Base-by-base conservation (phyloP, 2,329 filamentous ascomycete genomes). In the Fusarium denticulatum region DNA sequence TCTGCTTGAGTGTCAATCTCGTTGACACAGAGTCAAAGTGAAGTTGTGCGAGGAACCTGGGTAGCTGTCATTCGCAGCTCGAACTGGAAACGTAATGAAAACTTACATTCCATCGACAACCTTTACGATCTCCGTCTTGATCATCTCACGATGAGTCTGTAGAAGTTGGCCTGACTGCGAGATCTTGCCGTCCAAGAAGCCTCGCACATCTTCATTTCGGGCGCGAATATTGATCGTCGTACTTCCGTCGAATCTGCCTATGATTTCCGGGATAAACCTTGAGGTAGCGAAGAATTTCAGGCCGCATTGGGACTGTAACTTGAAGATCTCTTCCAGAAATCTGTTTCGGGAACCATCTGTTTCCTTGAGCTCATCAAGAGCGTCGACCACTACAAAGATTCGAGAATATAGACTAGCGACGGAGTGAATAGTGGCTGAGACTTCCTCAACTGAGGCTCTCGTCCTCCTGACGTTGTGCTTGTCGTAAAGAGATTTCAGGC, bases 401-500 rank as follows among this genome's bases (percentile, higher is more conserved):
- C 6, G 14, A 16, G 39, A n/a, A 12, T n/a, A n/a, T n/a, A 43
- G 9, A 11, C n/a, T 1, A 42, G 9, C 1, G 4, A 43, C 11
- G 2, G 40, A 43, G 1, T 16, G 40, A 0, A 43, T 12, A 43
- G 24, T 45, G 0, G 24, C 5, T 20, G 24, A 45, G 5, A 26
- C 16, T 4, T 46, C 43, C 1, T 46, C 43, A 6, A 20, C 4
- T 0, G 43, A 46, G 12, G 43, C 1, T 10, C 13, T 5, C 6
- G 43, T 28, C 7, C 3, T 9, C 0, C 7, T 9, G 0, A 20
- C 0, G 0, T 26, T 45, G 24, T 46, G 43, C 18, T 46, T 46
- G 0, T 28, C 2, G 26, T 46, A 46, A 2, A 46, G 42, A 0
- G 7, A 0, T 8, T 18, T 13, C 0, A 43, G 1, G 0, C 12